Evolutionary conservation across 768 basidiomycete genomes (phyloP), one percentile per base, ranked within the genome.

Genomic region (Hebeloma cylindrosporum): DNA sequence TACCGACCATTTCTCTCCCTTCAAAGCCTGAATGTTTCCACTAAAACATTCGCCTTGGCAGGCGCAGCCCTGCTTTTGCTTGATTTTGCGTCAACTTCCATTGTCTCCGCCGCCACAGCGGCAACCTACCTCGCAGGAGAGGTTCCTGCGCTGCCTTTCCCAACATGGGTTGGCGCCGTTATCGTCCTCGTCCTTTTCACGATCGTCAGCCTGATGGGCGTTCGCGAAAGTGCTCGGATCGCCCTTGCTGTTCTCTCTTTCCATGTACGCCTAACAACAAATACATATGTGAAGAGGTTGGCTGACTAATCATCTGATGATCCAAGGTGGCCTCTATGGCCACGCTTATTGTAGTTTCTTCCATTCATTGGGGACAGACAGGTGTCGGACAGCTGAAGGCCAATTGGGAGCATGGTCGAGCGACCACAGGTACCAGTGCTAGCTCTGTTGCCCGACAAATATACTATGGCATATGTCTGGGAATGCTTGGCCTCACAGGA

Each of bases 81-180:
- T 3, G 87, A 90, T 59, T 85, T 81, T 35, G 71, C 81, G 4
- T 75, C 83, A 3, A 88, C 85, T 0, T 71, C 80, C 0, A 78
- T 84, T 10, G 82, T 87, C 14, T 87, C 87, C 0, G 85, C 87
- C 0, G 82, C 85, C 3, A 86, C 86, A 0, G 85, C 86, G 0
- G 70, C 77, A 3, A 70, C 78, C 3, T 88, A 88, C 50, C 75
- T 88, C 27, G 69, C 71, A 2, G 83, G 83, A 17, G 85, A 88
- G 56, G 72, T 83, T 6, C 36, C 33, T 1, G 47, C 58, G 2
- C 59, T 84, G 7, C 82, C 82, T 0, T 80, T 86, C 54, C 75
- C 80, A 0, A 48, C 68, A 5, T 77, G 75, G 53, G 68, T 78
- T 1, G 74, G 74, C 1, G 69, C 80, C 1, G 61, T 76, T 10